Evolutionary conservation across 2,329 filamentous ascomycete genomes (phyloP).

Genomic region (Fusarium sp.): DNA sequence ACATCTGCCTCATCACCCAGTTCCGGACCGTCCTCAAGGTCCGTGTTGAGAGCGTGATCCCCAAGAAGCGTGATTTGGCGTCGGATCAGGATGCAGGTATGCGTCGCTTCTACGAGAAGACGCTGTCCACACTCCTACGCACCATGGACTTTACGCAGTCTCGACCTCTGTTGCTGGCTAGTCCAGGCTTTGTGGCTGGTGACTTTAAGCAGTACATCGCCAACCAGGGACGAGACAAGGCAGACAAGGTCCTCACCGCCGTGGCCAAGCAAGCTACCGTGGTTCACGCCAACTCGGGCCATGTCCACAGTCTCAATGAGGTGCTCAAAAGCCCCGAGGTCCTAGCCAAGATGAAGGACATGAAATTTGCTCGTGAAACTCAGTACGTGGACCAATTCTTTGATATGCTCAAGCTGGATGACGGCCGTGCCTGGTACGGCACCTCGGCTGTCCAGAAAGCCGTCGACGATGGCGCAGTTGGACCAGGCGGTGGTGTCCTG

Average conservation of each 20-base stretch:
- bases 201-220: constrained; percentile 82
- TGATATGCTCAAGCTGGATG: constrained; percentile 81
- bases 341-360: constrained; percentile 81
- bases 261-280: constrained; percentile 75
- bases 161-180: constrained; percentile 84
- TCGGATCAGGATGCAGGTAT: constrained; percentile 78
- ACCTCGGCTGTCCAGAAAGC: constrained; percentile 84
- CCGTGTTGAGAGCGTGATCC: constrained; percentile 72
- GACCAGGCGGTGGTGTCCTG: constrained; percentile 84
- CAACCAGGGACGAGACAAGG: constrained; percentile 67
- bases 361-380: constrained; percentile 88
- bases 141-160: constrained; percentile 80
- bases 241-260: constrained; percentile 76
- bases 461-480: constrained; percentile 88
- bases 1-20: constrained; percentile 85
- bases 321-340: constrained; percentile 86
- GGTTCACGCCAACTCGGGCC: constrained; percentile 86
- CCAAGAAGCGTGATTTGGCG: constrained; percentile 74
- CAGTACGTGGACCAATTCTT: constrained; percentile 87
- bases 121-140: constrained; percentile 79
- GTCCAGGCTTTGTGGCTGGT: constrained; percentile 86
- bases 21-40: constrained; percentile 79
- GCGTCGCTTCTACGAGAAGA: constrained; percentile 80
- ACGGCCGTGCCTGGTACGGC: constrained; percentile 92
- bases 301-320: constrained; percentile 89